These are phyloP conservation scores for Scopulariopsis brevicaulis DNA, from an alignment of 2,329 filamentous ascomycete genomes.

Conservation along the genomic window DNA sequence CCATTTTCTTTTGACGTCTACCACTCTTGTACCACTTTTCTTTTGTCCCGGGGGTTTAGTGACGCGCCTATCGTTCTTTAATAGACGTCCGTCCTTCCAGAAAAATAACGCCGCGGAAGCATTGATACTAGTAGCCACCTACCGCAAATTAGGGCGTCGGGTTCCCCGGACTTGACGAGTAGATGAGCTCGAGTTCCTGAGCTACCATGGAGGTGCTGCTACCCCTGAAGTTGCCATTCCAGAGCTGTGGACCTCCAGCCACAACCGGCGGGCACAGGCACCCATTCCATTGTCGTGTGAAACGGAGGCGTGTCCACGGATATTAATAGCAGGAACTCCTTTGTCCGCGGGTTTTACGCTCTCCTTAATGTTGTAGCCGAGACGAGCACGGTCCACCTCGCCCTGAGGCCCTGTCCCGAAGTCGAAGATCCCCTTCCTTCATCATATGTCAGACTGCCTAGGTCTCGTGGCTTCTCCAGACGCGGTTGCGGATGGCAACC, in stretches of 20 bases:
- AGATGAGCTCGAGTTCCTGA: not conserved
- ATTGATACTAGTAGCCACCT: not conserved
- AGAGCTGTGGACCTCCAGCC: not conserved
- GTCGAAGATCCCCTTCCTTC: not conserved
- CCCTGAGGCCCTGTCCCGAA: not conserved
- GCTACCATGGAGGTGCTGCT: not conserved
- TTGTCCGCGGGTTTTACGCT: not conserved
- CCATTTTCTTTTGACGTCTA: conserved; percentile 14
- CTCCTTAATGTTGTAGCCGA: not conserved
- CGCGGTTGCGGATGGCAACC: not conserved
- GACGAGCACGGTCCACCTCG: not conserved
- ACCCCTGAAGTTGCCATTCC: not conserved
- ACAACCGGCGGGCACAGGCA: not conserved
- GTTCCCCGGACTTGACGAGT: not conserved
- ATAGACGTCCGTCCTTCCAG: not conserved
- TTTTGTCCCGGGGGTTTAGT: not conserved
- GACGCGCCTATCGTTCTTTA: not conserved
- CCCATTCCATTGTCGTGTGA: not conserved
- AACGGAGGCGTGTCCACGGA: not conserved
- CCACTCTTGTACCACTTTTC: not conserved
- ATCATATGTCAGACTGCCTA: not conserved
- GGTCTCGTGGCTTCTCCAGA: not conserved
- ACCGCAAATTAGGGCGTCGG: not conserved
- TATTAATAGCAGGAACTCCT: not conserved
- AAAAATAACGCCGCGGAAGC: not conserved